A percentile compares a stretch with the other conserved stretches of the same genome.
Evolutionary conservation across 2,329 filamentous ascomycete genomes (phyloP).

Genomic region (Colletotrichum sp.): DNA sequence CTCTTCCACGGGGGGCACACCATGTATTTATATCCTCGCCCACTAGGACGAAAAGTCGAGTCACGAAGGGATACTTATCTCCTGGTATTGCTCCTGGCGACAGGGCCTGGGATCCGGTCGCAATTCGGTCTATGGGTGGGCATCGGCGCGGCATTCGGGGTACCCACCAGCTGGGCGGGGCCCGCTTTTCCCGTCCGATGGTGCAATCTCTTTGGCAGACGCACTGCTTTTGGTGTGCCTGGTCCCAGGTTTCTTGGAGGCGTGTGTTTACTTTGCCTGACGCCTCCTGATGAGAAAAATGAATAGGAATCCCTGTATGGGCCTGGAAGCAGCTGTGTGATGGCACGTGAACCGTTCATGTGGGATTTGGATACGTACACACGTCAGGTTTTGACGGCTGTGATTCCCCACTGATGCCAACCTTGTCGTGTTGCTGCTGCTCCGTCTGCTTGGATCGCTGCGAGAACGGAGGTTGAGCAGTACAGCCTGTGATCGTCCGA

Average conservation of each 20-base stretch:
- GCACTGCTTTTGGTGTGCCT: not conserved
- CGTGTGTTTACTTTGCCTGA: not conserved
- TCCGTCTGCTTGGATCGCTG: not conserved
- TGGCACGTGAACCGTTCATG: constrained; percentile 1
- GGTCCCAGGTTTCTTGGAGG: not conserved
- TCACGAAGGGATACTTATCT: not conserved
- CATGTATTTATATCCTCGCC: constrained; percentile 1
- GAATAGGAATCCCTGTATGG: not conserved
- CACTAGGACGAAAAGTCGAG: not conserved
- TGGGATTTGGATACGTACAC: not conserved
- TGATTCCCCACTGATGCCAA: not conserved
- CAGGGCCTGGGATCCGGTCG: constrained; percentile 11
- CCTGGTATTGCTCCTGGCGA: not conserved
- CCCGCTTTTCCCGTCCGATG: constrained; percentile 16
- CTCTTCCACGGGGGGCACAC: not conserved
- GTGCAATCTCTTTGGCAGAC: not conserved
- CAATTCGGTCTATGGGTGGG: constrained; percentile 4
- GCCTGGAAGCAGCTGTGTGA: not conserved
- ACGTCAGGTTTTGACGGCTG: not conserved
- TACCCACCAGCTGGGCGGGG: not conserved
- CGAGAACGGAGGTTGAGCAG: not conserved
- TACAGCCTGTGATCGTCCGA: not conserved
- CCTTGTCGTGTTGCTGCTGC: not conserved
- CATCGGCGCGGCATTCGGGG: constrained; percentile 19
- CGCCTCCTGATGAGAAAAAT: not conserved